Base-by-base conservation (phyloP, 805 yeast genomes). In the Pichia nakasei region DNA sequence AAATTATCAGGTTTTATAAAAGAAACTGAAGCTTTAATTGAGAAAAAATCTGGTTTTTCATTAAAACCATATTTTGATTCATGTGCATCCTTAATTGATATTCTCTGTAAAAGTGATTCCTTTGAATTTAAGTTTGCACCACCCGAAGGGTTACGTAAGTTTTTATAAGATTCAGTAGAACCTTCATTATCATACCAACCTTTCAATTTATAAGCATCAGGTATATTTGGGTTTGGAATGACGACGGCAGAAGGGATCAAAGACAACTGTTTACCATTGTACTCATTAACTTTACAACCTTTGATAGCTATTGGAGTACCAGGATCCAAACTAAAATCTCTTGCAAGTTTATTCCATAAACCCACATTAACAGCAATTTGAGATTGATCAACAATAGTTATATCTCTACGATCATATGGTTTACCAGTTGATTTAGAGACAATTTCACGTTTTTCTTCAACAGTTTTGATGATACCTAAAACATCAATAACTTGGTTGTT, bases 101-200 rank as follows among this genome's bases (percentile, higher is more conserved):
- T 81, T 52, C 95, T 75, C 36, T 75, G 75, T 41, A 67, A 63
- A 35, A 78, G 70, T 17, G 70, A 59, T 39, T 66, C 69, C 35
- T 65, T 63, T 9, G 66, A 49, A 35, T 58, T 66, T 40, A 64
- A 51, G 27, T 60, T 57, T 18, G 65, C 53, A 3, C 66, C 50
- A n/a, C 65, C 52, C 19, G 63, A 47, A 2, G 67, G 48, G 6
- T 67, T 61, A 56, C 76, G 80, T 58, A 86, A 63, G 11, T 80
- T 67, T 52, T 76, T 75, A 67, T 85, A 88, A 34, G 61, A 65
- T 44, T 78, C 78, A 43, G 68, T 64, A 20, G 72, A 71, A 34
- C 96, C 97, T 52, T 75, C 78, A 35, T 82, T 75, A 57, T 87
- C 95, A 57, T 79, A 93, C 99, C 99, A 93, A 7, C 97, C 97